Percentiles rank a stretch among this genome's conserved stretches.
Conservation (phyloP, 768 basidiomycete species). For the Trichaptum fuscoviolaceum region DNA sequence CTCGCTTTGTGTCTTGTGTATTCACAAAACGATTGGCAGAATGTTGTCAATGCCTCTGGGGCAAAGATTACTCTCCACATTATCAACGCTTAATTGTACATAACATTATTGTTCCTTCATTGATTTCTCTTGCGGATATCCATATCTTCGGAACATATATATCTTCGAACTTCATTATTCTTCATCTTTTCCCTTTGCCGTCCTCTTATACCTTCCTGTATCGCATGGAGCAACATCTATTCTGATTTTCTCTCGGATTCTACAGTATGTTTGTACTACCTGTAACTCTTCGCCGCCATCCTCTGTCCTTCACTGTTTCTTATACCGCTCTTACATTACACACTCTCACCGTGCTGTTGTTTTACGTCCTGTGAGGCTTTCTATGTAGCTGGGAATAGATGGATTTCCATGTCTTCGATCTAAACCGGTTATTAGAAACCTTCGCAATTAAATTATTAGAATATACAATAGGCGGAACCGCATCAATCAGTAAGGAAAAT, state of each 20-base stretch:
- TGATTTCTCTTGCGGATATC: not conserved
- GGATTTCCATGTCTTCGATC: not conserved
- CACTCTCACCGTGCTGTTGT: not conserved
- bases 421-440: not conserved
- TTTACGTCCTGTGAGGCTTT: not conserved
- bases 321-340: not conserved
- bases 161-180: not conserved
- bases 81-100: slow-evolving; percentile 27
- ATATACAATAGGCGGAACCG: not conserved
- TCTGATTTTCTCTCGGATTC: not conserved
- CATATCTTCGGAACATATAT: not conserved
- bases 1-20: slow-evolving; percentile 37
- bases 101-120: not conserved
- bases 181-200: not conserved
- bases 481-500: not conserved
- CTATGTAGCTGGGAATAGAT: not conserved
- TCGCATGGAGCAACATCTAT: not conserved
- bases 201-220: not conserved
- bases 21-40: slow-evolving; percentile 58
- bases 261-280: not conserved
- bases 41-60: slow-evolving; percentile 37
- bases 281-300: not conserved
- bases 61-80: slow-evolving; percentile 58
- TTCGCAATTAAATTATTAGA: not conserved
- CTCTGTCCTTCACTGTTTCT: not conserved